phyloP scores from a whole-genome alignment of 176 grass and related monocot species.

The Secale cereale region DNA sequence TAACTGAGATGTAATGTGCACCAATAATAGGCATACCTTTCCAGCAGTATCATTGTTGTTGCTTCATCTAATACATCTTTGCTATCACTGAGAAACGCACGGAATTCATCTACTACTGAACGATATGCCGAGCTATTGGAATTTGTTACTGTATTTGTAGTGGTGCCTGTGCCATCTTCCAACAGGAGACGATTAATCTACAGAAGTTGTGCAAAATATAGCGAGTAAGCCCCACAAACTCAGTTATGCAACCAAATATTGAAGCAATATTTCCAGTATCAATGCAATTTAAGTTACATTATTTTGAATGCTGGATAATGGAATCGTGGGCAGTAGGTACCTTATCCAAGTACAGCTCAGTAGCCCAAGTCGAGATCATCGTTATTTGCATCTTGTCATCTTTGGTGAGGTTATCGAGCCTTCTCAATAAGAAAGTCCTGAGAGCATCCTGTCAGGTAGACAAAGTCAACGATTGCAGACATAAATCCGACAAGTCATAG shows the following conservation, averaged over 20 bases:
- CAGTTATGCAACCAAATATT: conserved; percentile 3
- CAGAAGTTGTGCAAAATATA: conserved; percentile 33
- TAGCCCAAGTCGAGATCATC: conserved; percentile 97
- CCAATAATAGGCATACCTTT: conserved; percentile 54
- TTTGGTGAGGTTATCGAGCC: conserved; percentile 84
- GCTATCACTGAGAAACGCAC: conserved; percentile 91
- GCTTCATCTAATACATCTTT: conserved; percentile 98
- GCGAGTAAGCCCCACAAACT: conserved; percentile 1
- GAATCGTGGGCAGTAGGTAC: conserved; percentile 30
- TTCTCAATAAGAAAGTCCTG: conserved; percentile 88
- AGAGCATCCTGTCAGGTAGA: conserved; percentile 71
- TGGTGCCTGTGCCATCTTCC: conserved; percentile 58
- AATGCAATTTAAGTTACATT: conserved; percentile 9
- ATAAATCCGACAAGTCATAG: conserved; percentile 21
- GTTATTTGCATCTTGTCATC: conserved; percentile 96
- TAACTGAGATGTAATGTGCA: background rate
- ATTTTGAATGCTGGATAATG: conserved; percentile 15
- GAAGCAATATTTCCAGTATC: conserved; percentile 2
- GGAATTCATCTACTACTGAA: conserved; percentile 78
- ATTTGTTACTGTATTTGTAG: conserved; percentile 39
- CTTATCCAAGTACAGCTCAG: conserved; percentile 98
- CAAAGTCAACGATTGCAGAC: conserved; percentile 4
- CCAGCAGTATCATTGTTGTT: conserved; percentile 89
- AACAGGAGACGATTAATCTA: conserved; percentile 97
- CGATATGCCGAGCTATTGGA: conserved; percentile 59